Evolutionary conservation across 2,329 filamentous ascomycete genomes (phyloP).

Genomic region (Ophioceras dolichostomum): DNA sequence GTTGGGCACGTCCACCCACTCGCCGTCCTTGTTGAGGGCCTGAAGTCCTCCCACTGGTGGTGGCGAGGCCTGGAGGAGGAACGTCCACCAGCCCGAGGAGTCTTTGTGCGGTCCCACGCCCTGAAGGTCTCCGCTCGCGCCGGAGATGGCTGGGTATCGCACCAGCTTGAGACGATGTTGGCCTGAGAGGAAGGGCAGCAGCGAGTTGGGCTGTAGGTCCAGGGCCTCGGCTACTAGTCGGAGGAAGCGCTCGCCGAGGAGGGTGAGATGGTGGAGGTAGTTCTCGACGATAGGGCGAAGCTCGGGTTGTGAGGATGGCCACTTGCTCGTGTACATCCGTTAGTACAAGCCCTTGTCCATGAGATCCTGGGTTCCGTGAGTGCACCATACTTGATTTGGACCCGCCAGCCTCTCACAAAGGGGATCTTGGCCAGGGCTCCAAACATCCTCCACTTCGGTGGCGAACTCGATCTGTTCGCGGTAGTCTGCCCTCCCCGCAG

Average conservation of each 20-base stretch:
- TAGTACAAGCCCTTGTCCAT: too few species aligned
- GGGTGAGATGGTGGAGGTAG: constrained; percentile 39
- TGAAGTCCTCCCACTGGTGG: constrained; percentile 30
- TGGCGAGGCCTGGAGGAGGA: constrained; percentile 46
- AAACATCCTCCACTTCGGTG: constrained; percentile 33
- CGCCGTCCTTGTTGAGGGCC: constrained; percentile 25
- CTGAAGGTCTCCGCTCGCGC: too few species aligned
- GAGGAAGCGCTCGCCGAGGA: constrained; percentile 39
- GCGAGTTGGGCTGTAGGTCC: constrained; percentile 29
- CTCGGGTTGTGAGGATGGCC: constrained; percentile 22
- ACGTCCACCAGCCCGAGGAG: constrained; percentile 50
- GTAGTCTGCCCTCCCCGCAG: constrained; percentile 35
- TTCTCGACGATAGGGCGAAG: constrained; percentile 24
- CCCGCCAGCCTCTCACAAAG: constrained; percentile 31
- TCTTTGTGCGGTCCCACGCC: constrained; percentile 52
- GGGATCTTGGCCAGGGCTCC: constrained; percentile 17
- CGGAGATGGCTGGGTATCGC: too few species aligned
- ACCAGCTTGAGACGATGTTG: constrained; percentile 49
- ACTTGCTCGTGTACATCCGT: too few species aligned
- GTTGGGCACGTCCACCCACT: constrained; percentile 28
- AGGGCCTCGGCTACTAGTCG: constrained; percentile 44
- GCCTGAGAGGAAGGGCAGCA: constrained; percentile 38
- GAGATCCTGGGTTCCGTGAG: too few species aligned
- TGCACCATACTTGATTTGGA: constrained; percentile 28
- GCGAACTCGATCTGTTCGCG: constrained; percentile 50